Conservation (phyloP, 129 eudicot genomes). For the Gnaphalium uliginosum region DNA sequence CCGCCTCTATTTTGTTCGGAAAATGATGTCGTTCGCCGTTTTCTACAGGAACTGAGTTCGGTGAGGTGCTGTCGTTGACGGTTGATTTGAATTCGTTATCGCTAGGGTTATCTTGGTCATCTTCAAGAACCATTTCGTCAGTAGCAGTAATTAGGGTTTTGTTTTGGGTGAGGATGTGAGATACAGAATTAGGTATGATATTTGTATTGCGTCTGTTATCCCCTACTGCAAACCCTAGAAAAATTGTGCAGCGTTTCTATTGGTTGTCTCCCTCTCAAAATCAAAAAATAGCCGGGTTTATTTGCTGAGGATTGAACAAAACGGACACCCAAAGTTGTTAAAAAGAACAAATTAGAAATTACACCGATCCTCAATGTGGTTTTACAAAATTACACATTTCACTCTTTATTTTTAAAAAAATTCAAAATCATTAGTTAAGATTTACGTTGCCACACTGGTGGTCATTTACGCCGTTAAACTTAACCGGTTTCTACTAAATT, state of each 20-base stretch:
- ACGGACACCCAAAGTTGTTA: not conserved
- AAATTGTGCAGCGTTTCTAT: not conserved
- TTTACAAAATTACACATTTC: too few species aligned
- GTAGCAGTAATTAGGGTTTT: constrained; percentile 3
- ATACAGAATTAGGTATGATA: constrained; percentile 5
- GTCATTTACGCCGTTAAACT: too few species aligned
- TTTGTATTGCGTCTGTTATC: not conserved
- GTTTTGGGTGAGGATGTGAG: constrained; percentile 7
- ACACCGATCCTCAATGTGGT: too few species aligned
- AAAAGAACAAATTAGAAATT: too few species aligned
- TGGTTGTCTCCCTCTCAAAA: constrained; percentile 32
- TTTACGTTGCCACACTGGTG: too few species aligned
- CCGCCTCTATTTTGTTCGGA: not conserved
- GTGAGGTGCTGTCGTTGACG: constrained; percentile 14
- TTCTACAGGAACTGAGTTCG: not conserved
- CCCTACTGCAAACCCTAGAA: constrained; percentile 32
- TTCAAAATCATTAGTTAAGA: too few species aligned
- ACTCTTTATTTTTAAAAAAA: too few species aligned
- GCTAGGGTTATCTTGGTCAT: constrained; percentile 34
- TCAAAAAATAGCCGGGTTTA: constrained; percentile 26
- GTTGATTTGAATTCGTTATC: constrained; percentile 23
- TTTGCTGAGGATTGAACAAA: constrained; percentile 13
- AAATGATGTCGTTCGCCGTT: not conserved
- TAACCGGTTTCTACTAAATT: too few species aligned
- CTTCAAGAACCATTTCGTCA: constrained; percentile 27